Percentiles rank a stretch among this genome's conserved stretches.
These are phyloP conservation scores for Kwoniella europaea DNA, from an alignment of 768 basidiomycete genomes.

Conservation along the genomic window DNA sequence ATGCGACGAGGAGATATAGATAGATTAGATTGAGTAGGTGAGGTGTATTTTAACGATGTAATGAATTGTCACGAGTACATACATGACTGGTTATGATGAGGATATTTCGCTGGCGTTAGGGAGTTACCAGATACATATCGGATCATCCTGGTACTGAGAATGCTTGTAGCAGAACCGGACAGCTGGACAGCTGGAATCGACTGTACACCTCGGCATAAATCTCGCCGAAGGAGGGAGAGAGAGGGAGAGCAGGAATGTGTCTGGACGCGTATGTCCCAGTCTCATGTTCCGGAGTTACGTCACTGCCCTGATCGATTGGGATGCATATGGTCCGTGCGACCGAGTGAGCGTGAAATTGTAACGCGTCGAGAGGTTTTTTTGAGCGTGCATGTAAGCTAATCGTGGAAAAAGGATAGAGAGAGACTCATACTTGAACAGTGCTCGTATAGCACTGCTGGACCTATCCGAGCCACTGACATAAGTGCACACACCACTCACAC, in stretches of 20 bases:
- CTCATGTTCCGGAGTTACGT: background rate
- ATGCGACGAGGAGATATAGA: conserved; percentile 2
- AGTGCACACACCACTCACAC: background rate
- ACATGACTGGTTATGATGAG: no score
- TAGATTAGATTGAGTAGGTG: background rate
- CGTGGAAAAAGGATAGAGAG: no score
- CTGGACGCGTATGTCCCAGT: background rate
- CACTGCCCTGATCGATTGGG: background rate
- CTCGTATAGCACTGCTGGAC: background rate
- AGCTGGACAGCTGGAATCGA: no score
- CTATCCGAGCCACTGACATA: conserved; percentile 9
- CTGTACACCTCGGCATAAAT: background rate
- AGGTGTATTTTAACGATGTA: background rate
- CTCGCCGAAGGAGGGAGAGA: background rate
- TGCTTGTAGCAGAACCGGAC: no score
- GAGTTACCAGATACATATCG: no score
- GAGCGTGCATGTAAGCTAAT: no score
- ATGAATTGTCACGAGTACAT: conserved; percentile 1
- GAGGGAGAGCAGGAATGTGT: background rate
- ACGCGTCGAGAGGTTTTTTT: background rate
- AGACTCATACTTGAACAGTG: background rate
- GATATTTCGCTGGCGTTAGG: background rate
- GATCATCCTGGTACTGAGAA: no score
- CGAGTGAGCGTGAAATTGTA: background rate
- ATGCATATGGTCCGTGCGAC: background rate